Evolutionary conservation across 1,284 basidiomycete genomes (phyloP).

Genomic region (Marasmius tenuissimus): DNA sequence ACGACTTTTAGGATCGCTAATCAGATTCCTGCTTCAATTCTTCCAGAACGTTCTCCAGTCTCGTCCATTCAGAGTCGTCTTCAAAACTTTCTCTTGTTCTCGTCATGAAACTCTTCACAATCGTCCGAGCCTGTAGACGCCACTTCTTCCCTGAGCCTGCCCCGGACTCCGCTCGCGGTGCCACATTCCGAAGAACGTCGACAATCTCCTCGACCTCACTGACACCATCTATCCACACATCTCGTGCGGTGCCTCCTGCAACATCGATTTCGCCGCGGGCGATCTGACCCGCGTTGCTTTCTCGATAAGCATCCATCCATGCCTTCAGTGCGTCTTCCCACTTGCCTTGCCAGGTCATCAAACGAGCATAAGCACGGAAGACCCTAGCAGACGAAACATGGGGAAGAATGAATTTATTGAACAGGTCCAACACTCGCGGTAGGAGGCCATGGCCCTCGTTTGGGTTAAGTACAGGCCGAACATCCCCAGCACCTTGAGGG

Average conservation of each 20-base stretch:
- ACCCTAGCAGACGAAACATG: constrained; percentile 72
- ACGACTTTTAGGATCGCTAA: not conserved
- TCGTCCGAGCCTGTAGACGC: constrained; percentile 83
- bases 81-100: constrained; percentile 75
- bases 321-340: constrained; percentile 82
- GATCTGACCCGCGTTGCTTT: constrained; percentile 67
- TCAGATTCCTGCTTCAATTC: constrained; percentile 42
- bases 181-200: constrained; percentile 81
- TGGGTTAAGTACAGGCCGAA: constrained; percentile 34
- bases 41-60: constrained; percentile 60
- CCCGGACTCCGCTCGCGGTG: constrained; percentile 60
- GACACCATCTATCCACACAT: constrained; percentile 73
- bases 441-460: constrained; percentile 70
- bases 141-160: constrained; percentile 48
- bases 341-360: constrained; percentile 69
- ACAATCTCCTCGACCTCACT: constrained; percentile 81
- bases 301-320: constrained; percentile 82
- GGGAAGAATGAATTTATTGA: constrained; percentile 78
- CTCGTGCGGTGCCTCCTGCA: constrained; percentile 37
- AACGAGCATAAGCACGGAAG: constrained; percentile 79
- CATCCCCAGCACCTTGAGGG: constrained; percentile 10
- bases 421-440: constrained; percentile 66
- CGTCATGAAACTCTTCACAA: constrained; percentile 88
- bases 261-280: constrained; percentile 55
- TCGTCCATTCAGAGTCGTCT: constrained; percentile 83